phyloP scores from a whole-genome alignment of 2,329 filamentous ascomycete genomes.

The Ceratocystis variospora region DNA sequence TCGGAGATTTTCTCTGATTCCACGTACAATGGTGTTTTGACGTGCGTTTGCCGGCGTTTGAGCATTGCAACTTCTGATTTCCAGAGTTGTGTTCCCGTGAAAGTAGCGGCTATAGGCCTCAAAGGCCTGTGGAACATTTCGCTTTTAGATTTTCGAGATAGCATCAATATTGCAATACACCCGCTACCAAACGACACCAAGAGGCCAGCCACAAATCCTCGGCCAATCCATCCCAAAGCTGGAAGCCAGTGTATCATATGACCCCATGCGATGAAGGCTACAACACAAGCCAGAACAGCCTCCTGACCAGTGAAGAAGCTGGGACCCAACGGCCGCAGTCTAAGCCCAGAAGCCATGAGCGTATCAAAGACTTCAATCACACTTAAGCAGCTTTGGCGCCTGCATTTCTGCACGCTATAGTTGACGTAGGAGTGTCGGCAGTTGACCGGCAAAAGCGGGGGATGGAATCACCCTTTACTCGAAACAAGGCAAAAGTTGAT shows the following conservation, averaged over 20 bases:
- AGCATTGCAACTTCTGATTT: constrained; percentile 53
- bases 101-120: constrained; percentile 38
- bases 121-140: constrained; percentile 27
- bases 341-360: not conserved
- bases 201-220: constrained; percentile 64
- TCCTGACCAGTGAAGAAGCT: constrained; percentile 65
- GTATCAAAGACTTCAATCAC: not conserved
- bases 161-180: constrained; percentile 46
- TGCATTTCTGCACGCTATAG: constrained; percentile 12
- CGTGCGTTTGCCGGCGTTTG: constrained; percentile 51
- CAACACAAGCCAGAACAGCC: constrained; percentile 52
- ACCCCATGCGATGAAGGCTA: constrained; percentile 74
- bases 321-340: constrained; percentile 23
- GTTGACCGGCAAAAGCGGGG: not conserved
- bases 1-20: constrained; percentile 65
- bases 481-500: not conserved
- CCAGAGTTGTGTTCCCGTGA: constrained; percentile 54
- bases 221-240: constrained; percentile 66
- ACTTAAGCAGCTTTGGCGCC: not conserved
- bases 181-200: constrained; percentile 41
- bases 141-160: constrained; percentile 39
- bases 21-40: constrained; percentile 55
- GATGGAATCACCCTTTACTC: not conserved
- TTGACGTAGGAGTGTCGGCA: not conserved
- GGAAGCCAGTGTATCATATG: constrained; percentile 73